Base-by-base conservation (phyloP, 306 rosid species). In the Benincasa hispida region DNA sequence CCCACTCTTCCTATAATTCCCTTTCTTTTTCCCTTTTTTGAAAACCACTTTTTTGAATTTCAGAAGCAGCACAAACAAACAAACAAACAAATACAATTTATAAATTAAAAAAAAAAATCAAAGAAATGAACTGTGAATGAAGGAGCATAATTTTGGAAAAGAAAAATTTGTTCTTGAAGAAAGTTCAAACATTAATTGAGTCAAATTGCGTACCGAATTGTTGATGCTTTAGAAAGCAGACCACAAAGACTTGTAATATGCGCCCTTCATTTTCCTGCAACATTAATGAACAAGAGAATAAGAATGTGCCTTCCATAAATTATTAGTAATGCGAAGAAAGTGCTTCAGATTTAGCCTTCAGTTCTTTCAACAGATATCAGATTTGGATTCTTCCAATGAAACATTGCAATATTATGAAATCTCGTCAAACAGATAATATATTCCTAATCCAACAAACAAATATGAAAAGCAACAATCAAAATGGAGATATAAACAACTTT, bases 241-340 rank as follows among this genome's bases (percentile, higher is more conserved):
- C 41, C 76, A 17, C 34, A 70, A 45, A 41, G 13, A 53, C 56
- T 69, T 69, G 47, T 17, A 70, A 47, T 50, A 70, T 70, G 41
- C 59, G 76, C 76, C 76, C 59, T 70, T 54, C 76, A 70, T 70
- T 70, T 25, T 24, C 76, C 76, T 70, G 76, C 76, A 47, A 27
- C 24, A 24, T 70, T 27, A 70, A 70, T 70, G 48, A 45, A 8
- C 76, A 47, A 70, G 59, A 70, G 76, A 47, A 69, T 69, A 69
- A 69, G 39, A 69, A 69, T 45, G 75, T 69, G 21, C 22, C 56
- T 69, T 69, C 56, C 13, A 69, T 14, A 69, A 69, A 17, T 41
- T 13, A 67, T 9, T 39, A n/a, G 74, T 9, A 10, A 3, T n/a
- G 14, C 2, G 13, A 69, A 24, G 37, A 24, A 42, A 69, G 56